Conservation (phyloP, 163 green algal species). For the Scenedesmus sp. region DNA sequence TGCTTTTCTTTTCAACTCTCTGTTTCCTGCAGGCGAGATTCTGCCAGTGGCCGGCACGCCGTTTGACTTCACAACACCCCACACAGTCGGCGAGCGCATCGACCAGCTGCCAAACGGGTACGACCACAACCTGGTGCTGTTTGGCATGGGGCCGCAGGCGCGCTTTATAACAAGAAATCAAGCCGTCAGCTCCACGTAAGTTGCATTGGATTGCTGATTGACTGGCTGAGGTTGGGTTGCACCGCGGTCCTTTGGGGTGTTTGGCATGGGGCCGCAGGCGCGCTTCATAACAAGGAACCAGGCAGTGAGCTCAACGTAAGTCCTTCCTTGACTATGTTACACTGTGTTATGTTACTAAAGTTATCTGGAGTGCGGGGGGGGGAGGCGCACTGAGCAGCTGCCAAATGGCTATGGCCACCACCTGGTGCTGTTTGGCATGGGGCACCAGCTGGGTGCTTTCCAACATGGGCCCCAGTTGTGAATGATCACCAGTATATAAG, state of each 20-base stretch:
- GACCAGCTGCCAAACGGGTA: constrained; percentile 61
- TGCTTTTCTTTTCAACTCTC: neutral
- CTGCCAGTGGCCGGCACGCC: constrained; percentile 66
- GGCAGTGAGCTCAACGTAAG: constrained; percentile 23
- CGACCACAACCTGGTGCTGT: constrained; percentile 78
- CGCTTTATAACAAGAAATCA: constrained; percentile 12
- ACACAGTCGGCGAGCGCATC: constrained; percentile 64
- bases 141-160: constrained; percentile 51
- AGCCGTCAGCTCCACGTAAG: constrained; percentile 21
- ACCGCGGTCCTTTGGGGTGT: neutral
- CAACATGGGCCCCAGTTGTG: neutral
- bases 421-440: constrained; percentile 64
- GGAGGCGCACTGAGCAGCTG: neutral
- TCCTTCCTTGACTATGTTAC: no score
- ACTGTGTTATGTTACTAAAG: neutral
- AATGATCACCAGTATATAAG: neutral
- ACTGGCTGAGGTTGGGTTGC: no score
- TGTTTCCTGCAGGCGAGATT: constrained; percentile 57
- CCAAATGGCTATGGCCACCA: constrained; percentile 72
- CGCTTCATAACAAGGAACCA: constrained; percentile 14
- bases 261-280: constrained; percentile 57
- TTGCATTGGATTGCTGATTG: no score
- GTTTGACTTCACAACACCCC: constrained; percentile 69
- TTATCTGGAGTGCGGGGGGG: no score
- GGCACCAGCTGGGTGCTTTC: constrained; percentile 17